Conservation (phyloP, 352 stramenopile genomes). For the Aphanomyces euteiches region DNA sequence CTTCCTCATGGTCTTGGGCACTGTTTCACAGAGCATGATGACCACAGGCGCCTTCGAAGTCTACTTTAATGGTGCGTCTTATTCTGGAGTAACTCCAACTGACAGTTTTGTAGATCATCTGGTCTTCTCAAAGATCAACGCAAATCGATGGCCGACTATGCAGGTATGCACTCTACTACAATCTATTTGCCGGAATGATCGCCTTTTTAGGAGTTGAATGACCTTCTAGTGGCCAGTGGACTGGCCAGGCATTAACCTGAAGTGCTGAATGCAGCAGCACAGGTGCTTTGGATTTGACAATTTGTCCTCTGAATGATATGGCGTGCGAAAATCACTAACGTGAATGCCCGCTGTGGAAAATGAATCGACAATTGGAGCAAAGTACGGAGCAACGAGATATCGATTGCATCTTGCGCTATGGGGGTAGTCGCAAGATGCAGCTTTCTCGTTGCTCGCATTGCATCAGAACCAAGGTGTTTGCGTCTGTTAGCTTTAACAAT, state of each 20-base stretch:
- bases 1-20: slow-evolving; percentile 60
- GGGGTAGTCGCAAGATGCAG: slow-evolving; percentile 13
- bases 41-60: slow-evolving; percentile 77
- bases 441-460: too few relatives aligned
- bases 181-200: too few relatives aligned
- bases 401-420: not conserved
- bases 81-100: not conserved
- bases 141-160: slow-evolving; percentile 60
- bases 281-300: not conserved
- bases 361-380: slow-evolving; percentile 3
- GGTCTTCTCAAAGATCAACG: slow-evolving; percentile 72
- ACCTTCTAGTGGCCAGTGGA: slow-evolving; percentile 12
- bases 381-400: not conserved
- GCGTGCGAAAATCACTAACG: slow-evolving; percentile 15
- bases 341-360: slow-evolving; percentile 28
- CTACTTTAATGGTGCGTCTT: slow-evolving; percentile 62
- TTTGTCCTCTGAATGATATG: slow-evolving; percentile 25
- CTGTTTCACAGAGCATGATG: slow-evolving; percentile 55
- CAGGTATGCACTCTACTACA: slow-evolving; percentile 38
- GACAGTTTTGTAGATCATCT: slow-evolving; percentile 45
- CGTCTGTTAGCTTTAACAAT: too few relatives aligned
- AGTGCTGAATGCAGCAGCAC: not conserved
- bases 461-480: too few relatives aligned
- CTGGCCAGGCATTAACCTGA: slow-evolving; percentile 7
- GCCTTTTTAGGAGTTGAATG: slow-evolving; percentile 12